These are phyloP conservation scores for Ceratobasidium sp. DNA, from an alignment of 1,284 basidiomycete species.

Conservation along the genomic window DNA sequence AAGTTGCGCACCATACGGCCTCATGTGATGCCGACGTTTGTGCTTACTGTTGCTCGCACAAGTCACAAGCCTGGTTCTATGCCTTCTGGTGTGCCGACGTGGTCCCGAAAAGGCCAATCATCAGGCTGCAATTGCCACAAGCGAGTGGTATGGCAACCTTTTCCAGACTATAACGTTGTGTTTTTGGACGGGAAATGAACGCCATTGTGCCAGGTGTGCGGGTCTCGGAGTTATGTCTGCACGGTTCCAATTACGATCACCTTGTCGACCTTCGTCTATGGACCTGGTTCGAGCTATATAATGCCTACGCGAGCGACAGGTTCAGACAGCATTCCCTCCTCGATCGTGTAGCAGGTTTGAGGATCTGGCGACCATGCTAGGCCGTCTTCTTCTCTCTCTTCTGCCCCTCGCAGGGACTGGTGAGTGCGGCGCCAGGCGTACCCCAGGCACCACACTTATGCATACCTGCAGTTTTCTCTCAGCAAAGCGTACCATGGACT, in stretches of 20 bases:
- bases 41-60: constrained; percentile 18
- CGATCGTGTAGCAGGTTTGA: not conserved
- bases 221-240: constrained; percentile 37
- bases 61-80: constrained; percentile 34
- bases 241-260: not conserved
- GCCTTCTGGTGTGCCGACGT: constrained; percentile 34
- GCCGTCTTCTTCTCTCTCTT: constrained; percentile 42
- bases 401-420: constrained; percentile 40
- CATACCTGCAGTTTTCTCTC: constrained; percentile 8
- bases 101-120: constrained; percentile 40
- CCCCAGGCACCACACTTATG: not conserved
- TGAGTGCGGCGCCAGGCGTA: not conserved
- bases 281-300: constrained; percentile 16
- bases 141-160: constrained; percentile 19
- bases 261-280: constrained; percentile 6
- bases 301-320: constrained; percentile 5
- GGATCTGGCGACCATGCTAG: constrained; percentile 35
- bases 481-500: constrained; percentile 43
- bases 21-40: constrained; percentile 31
- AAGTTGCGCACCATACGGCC: not conserved
- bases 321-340: constrained; percentile 2
- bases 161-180: not conserved
- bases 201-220: constrained; percentile 1
- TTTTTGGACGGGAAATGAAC: constrained; percentile 12
- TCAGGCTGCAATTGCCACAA: constrained; percentile 1